Evolutionary conservation across 176 grass and related monocot genomes (phyloP), one percentile per base, ranked within the genome.

Genomic region (Urochloa ruziziensis): DNA sequence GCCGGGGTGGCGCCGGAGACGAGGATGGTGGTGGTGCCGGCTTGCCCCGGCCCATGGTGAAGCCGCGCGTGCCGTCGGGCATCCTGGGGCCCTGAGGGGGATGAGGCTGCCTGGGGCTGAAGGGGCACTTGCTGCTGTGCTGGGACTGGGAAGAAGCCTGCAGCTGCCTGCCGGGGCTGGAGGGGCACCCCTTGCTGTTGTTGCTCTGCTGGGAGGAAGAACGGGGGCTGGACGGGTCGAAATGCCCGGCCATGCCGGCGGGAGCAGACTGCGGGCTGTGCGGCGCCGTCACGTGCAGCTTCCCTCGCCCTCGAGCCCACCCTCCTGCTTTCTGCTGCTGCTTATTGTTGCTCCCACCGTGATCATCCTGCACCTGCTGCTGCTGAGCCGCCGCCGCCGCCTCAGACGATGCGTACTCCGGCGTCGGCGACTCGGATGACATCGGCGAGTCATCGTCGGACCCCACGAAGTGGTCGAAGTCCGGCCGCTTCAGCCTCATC

Each of bases 41-140:
- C 78, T 83, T 94, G 24, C 93, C 93, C 5, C 93, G 74, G 1
- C 93, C 93, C 84, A 92, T 90, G 63, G 87, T 80, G 83, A 94
- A 94, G 7, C 93, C 93, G 1, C 90, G 89, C 1, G 93, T 92
- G 11, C 93, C 90, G 37, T 94, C 93, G 1, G 93, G 93, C 93
- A 94, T 94, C 72, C 93, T 82, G 1, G 93, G 93, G 7, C 84
- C 89, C 7, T 91, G 89, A 5, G 73, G 79, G 44, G 44, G 13
- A 14, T 4, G n/a, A 48, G 79, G 73, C 72, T 91, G 89, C 80
- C 85, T 49, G 73, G 72, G 79, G 81, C 89, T 86, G 35, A 77
- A 70, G 4, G 70, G 77, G 67, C 69, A 89, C 76, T 70, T 85
- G 46, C 44, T 47, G 44, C 44, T 47, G 29, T 84, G 81, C 36